These are phyloP conservation scores for Krasilnikovozyma curviuscula DNA, from an alignment of 768 basidiomycete genomes.

Conservation along the genomic window DNA sequence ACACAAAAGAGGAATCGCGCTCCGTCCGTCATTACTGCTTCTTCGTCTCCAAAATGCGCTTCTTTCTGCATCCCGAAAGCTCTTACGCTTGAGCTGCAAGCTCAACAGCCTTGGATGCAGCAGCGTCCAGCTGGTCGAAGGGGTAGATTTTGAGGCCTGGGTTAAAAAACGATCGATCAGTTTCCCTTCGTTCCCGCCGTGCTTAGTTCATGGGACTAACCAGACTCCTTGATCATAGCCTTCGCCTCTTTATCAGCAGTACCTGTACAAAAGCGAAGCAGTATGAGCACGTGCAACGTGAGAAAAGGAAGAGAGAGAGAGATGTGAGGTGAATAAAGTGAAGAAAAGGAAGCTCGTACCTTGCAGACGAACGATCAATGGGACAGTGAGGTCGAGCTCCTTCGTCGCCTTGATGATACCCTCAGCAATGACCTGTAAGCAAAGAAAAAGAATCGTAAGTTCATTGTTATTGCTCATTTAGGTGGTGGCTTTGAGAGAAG, in stretches of 20 bases:
- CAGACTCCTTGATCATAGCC: conserved; percentile 69
- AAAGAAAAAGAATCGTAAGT: no score
- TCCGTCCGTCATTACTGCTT: no score
- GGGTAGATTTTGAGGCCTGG: conserved; percentile 79
- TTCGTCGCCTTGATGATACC: conserved; percentile 96
- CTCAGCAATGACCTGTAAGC: conserved; percentile 25
- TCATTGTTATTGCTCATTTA: no score
- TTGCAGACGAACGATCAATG: conserved; percentile 82
- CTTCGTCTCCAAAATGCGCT: no score
- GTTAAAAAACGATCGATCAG: no score
- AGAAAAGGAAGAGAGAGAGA: conserved; percentile 11
- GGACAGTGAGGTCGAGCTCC: conserved; percentile 66
- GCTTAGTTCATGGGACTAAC: no score
- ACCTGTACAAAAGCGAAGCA: no score
- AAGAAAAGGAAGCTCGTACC: conserved; percentile 46
- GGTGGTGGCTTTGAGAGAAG: background rate
- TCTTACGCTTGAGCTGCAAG: conserved; percentile 15
- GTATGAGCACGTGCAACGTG: no score
- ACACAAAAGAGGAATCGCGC: no score
- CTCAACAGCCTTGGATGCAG: conserved; percentile 38
- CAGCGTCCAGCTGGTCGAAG: conserved; percentile 76
- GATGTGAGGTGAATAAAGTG: conserved; percentile 3
- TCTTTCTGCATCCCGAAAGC: no score
- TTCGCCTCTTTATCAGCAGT: conserved; percentile 11
- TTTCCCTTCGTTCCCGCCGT: no score